Percentiles rank a stretch among this genome's conserved stretches.
Conservation (phyloP, 805 yeast species). For the Saturnispora halmiae region DNA sequence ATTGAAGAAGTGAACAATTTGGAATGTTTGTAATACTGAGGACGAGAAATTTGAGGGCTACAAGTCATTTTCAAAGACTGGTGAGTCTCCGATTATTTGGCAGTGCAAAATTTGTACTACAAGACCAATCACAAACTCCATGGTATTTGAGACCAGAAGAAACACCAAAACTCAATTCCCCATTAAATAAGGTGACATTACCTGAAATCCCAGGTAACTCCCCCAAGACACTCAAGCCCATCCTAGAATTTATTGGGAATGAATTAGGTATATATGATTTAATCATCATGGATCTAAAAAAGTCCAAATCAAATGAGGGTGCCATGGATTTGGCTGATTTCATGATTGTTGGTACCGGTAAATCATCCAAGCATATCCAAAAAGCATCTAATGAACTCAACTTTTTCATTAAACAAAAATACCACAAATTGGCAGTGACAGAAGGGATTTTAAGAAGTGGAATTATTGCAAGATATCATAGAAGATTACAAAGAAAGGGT, state of each 20-base stretch:
- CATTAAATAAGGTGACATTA: slow-evolving; percentile 25
- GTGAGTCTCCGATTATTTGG: not conserved
- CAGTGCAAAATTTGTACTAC: not conserved
- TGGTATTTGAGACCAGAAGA: slow-evolving; percentile 30
- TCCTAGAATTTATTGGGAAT: slow-evolving; percentile 40
- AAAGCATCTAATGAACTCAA: slow-evolving; percentile 58
- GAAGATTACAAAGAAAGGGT: slow-evolving; percentile 46
- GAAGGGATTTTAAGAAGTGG: slow-evolving; percentile 68
- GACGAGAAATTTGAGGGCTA: no score
- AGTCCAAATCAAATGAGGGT: slow-evolving; percentile 19
- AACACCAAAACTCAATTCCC: slow-evolving; percentile 21
- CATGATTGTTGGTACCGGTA: slow-evolving; percentile 66
- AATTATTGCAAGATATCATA: slow-evolving; percentile 40
- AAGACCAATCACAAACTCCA: slow-evolving; percentile 15
- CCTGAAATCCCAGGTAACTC: slow-evolving; percentile 54
- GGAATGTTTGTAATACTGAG: no score
- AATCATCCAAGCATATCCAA: slow-evolving; percentile 64
- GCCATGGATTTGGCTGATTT: slow-evolving; percentile 34
- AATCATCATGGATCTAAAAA: slow-evolving; percentile 52
- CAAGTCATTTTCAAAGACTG: not conserved
- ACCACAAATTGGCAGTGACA: slow-evolving; percentile 37
- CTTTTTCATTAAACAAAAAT: slow-evolving; percentile 46
- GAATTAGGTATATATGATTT: slow-evolving; percentile 63
- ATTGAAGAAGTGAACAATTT: no score
- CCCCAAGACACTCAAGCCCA: slow-evolving; percentile 41